A percentile compares a stretch with the other conserved stretches of the same genome.
Conservation (phyloP, 768 basidiomycete genomes). For the Suillus discolor region DNA sequence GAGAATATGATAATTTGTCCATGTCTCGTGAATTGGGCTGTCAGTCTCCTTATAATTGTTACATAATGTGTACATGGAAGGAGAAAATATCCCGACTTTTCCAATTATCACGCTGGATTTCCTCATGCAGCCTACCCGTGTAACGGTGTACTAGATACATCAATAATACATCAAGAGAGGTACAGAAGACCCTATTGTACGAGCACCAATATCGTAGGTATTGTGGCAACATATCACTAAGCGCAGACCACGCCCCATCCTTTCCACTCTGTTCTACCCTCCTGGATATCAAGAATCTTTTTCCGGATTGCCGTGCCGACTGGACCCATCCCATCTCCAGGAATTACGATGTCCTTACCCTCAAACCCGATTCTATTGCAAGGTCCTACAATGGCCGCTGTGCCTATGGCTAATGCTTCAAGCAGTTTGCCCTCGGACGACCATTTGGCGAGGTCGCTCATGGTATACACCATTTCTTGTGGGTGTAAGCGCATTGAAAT, state of each 20-base stretch:
- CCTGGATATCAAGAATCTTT: slow-evolving; percentile 80
- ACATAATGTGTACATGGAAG: too few relatives aligned
- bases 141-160: too few relatives aligned
- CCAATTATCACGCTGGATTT: too few relatives aligned
- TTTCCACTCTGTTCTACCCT: slow-evolving; percentile 61
- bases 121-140: too few relatives aligned
- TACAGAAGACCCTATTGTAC: too few relatives aligned
- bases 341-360: slow-evolving; percentile 63
- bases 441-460: slow-evolving; percentile 57
- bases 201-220: too few relatives aligned
- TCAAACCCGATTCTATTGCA: slow-evolving; percentile 75
- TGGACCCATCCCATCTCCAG: slow-evolving; percentile 50
- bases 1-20: too few relatives aligned
- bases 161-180: too few relatives aligned
- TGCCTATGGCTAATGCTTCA: slow-evolving; percentile 87
- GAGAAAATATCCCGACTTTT: too few relatives aligned
- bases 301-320: slow-evolving; percentile 72
- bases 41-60: too few relatives aligned
- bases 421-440: slow-evolving; percentile 63
- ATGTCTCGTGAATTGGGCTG: too few relatives aligned
- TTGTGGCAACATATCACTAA: background rate
- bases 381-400: slow-evolving; percentile 76
- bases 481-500: slow-evolving; percentile 39
- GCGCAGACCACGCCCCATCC: slow-evolving; percentile 60
- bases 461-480: slow-evolving; percentile 63